A percentile compares a stretch with the other conserved stretches of the same genome.
phyloP scores from a whole-genome alignment of 1,139 yeast genomes.

The Blastobotrys capitulatus region DNA sequence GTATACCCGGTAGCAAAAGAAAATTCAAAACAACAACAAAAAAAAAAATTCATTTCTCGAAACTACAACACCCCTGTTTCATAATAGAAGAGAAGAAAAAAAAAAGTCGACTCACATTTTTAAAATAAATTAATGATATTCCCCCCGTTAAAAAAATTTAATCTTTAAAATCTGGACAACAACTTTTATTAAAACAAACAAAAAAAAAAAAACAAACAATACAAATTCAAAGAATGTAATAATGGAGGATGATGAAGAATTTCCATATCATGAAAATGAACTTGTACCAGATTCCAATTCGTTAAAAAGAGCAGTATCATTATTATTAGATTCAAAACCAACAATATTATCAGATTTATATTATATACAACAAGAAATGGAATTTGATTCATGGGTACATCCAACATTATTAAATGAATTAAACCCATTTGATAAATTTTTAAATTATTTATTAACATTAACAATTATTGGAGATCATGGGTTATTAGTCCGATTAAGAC shows the following conservation, averaged over 20 bases:
- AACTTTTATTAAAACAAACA: no score
- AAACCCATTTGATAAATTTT: background rate
- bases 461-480: slow-evolving; percentile 5
- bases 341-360: background rate
- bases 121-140: no score
- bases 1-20: no score
- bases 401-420: background rate
- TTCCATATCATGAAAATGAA: background rate
- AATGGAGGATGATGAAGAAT: background rate
- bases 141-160: no score
- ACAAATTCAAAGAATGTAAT: no score
- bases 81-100: no score
- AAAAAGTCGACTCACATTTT: no score
- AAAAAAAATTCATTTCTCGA: no score
- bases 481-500: background rate
- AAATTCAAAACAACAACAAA: no score
- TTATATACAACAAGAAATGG: background rate
- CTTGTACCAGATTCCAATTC: background rate
- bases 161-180: no score
- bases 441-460: background rate
- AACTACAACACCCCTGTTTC: no score
- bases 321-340: background rate
- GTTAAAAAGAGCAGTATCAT: background rate
- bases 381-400: slow-evolving; percentile 1
- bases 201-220: background rate